Conservation (phyloP, 257 asterid species). For the Primulina huaijiensis region DNA sequence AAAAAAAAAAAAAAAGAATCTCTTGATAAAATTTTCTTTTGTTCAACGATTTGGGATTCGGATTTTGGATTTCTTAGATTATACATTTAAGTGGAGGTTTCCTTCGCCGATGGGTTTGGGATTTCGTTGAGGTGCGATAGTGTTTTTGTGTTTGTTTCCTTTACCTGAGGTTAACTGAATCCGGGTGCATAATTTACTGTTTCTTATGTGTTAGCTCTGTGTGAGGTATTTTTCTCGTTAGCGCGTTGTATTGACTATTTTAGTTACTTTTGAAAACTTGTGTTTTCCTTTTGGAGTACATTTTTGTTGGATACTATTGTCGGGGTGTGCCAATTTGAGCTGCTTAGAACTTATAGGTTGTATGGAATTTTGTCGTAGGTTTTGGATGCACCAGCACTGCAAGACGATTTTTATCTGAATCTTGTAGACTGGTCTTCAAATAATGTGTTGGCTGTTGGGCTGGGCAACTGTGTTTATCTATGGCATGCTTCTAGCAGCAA, state of each 20-base stretch:
- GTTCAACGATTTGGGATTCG: neutral
- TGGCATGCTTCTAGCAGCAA: slow-evolving; percentile 97
- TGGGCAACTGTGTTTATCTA: slow-evolving; percentile 84
- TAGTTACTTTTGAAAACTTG: neutral
- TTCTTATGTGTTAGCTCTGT: neutral
- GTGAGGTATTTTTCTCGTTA: neutral
- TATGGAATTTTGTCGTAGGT: slow-evolving; percentile 40
- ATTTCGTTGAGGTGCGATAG: slow-evolving; percentile 12
- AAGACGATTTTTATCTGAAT: slow-evolving; percentile 92
- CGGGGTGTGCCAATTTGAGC: neutral
- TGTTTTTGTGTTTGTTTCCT: neutral
- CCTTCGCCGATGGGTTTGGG: neutral
- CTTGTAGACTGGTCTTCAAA: slow-evolving; percentile 95
- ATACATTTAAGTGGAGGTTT: neutral
- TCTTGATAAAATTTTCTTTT: too few relatives aligned
- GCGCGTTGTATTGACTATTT: neutral
- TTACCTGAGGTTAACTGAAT: neutral
- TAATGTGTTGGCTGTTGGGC: slow-evolving; percentile 87
- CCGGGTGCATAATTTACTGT: neutral
- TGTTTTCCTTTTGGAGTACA: neutral
- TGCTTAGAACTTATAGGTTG: slow-evolving; percentile 10
- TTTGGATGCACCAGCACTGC: slow-evolving; percentile 92
- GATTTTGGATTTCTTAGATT: neutral
- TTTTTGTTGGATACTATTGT: neutral
- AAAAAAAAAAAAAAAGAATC: too few relatives aligned